These are phyloP conservation scores for Leccinum truebloodii DNA, from an alignment of 768 basidiomycete genomes.

Conservation along the genomic window DNA sequence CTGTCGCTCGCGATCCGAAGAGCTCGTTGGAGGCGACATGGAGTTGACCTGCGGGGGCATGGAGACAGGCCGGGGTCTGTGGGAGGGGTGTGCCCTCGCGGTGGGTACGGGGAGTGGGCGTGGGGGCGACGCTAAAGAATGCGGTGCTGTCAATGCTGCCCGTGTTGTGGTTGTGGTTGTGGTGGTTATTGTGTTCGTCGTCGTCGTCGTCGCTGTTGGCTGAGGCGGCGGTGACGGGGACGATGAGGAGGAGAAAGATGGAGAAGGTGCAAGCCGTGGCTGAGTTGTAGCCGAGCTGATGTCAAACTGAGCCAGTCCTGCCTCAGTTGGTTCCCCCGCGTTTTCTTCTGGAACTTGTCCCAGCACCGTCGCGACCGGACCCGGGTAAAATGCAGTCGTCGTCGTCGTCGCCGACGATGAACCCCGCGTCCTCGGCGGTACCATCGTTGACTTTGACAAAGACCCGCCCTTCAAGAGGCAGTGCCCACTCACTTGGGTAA, in stretches of 20 bases:
- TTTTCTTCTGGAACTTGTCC: slow-evolving; percentile 54
- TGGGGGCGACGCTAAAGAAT: slow-evolving; percentile 26
- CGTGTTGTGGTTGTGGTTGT: slow-evolving; percentile 14
- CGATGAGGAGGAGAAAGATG: slow-evolving; percentile 13
- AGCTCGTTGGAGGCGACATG: slow-evolving; percentile 33
- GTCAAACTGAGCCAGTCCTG: slow-evolving; percentile 47
- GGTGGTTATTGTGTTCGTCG: neutral
- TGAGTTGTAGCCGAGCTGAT: slow-evolving; percentile 34
- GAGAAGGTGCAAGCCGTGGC: slow-evolving; percentile 24
- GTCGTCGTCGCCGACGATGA: slow-evolving; percentile 8
- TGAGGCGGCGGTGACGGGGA: neutral
- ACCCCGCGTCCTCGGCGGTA: slow-evolving; percentile 3
- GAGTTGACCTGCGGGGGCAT: slow-evolving; percentile 68
- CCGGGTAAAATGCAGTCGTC: slow-evolving; percentile 45
- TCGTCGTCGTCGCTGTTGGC: slow-evolving; percentile 1
- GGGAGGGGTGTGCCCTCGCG: slow-evolving; percentile 24
- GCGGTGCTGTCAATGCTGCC: neutral
- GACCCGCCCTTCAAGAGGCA: slow-evolving; percentile 17
- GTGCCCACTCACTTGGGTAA: slow-evolving; percentile 22
- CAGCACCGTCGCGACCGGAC: slow-evolving; percentile 46
- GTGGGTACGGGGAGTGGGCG: slow-evolving; percentile 34
- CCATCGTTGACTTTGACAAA: slow-evolving; percentile 16
- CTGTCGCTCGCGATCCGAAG: slow-evolving; percentile 34
- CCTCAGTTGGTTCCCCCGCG: slow-evolving; percentile 51
- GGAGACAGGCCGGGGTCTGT: slow-evolving; percentile 63